A percentile compares a stretch with the other conserved stretches of the same genome.
Evolutionary conservation across 2,329 filamentous ascomycete genomes (phyloP).

Genomic region (Rhynchosporium agropyri): DNA sequence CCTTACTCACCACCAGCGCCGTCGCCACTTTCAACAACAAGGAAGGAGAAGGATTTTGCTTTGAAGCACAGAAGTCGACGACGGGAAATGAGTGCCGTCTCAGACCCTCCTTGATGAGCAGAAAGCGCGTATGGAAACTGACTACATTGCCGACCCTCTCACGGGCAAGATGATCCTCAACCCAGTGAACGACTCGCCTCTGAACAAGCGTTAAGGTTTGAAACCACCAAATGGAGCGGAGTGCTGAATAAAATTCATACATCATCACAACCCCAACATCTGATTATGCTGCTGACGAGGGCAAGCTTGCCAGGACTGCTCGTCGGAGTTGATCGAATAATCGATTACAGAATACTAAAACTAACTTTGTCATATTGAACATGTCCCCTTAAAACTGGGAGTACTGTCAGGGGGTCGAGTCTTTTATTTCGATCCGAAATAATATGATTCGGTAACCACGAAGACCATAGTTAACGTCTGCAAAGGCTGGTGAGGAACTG

Average conservation of each 20-base stretch:
- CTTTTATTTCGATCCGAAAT: too few relatives aligned
- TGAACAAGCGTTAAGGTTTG: not conserved
- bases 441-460: too few relatives aligned
- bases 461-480: too few relatives aligned
- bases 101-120: slow-evolving; percentile 10
- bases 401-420: not conserved
- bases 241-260: slow-evolving; percentile 6
- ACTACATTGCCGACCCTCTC: not conserved
- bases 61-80: not conserved
- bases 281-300: slow-evolving; percentile 2
- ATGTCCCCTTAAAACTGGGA: slow-evolving; percentile 6
- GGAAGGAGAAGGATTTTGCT: slow-evolving; percentile 1
- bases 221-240: not conserved
- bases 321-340: slow-evolving; percentile 1
- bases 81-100: not conserved
- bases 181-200: not conserved
- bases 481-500: too few relatives aligned
- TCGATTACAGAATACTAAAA: not conserved
- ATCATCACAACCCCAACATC: slow-evolving; percentile 11
- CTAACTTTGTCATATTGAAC: not conserved
- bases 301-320: slow-evolving; percentile 5
- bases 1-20: not conserved
- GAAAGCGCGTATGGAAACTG: not conserved
- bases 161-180: slow-evolving; percentile 2
- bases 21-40: not conserved